A percentile compares a stretch with the other conserved stretches of the same genome.
Evolutionary conservation across 2,329 filamentous ascomycete species (phyloP).

Genomic region (Hypocreales sp.): DNA sequence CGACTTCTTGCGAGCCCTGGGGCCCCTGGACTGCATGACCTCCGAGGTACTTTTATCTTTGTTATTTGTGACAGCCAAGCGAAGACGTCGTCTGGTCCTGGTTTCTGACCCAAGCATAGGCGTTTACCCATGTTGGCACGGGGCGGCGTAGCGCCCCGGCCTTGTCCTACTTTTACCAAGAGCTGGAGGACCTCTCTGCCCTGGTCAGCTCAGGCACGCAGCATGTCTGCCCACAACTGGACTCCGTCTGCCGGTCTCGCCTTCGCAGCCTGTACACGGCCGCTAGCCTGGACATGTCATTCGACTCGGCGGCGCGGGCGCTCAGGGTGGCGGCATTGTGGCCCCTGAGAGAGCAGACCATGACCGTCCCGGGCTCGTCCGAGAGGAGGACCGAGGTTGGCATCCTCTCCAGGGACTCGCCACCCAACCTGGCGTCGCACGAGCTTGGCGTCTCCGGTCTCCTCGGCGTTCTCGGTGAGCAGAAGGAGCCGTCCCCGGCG

Average conservation of each 20-base stretch:
- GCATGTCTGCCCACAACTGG: slow-evolving; percentile 31
- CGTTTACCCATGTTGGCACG: slow-evolving; percentile 40
- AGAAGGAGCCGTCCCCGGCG: slow-evolving; percentile 55
- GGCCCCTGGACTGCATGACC: slow-evolving; percentile 35
- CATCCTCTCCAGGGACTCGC: slow-evolving; percentile 50
- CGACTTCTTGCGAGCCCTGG: slow-evolving; percentile 41
- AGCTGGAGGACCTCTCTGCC: slow-evolving; percentile 37
- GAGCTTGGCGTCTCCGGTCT: slow-evolving; percentile 69
- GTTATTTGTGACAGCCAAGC: too few species aligned
- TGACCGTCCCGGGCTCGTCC: slow-evolving; percentile 23
- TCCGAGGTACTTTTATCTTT: slow-evolving; percentile 11
- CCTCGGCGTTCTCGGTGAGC: slow-evolving; percentile 62
- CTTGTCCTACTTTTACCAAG: slow-evolving; percentile 55
- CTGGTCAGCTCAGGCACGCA: slow-evolving; percentile 38
- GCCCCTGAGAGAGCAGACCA: slow-evolving; percentile 26
- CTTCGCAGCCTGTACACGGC: slow-evolving; percentile 32
- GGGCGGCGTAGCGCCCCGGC: slow-evolving; percentile 24
- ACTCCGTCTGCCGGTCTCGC: slow-evolving; percentile 32
- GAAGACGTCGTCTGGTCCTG: neutral
- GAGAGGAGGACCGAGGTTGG: slow-evolving; percentile 62
- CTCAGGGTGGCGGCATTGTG: slow-evolving; percentile 52
- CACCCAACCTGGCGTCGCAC: slow-evolving; percentile 44
- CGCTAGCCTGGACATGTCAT: slow-evolving; percentile 61
- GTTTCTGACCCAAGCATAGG: slow-evolving; percentile 21
- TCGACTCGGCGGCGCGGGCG: slow-evolving; percentile 49